phyloP scores from a whole-genome alignment of 805 yeast genomes.

The Kazachstania kunashirensis region DNA sequence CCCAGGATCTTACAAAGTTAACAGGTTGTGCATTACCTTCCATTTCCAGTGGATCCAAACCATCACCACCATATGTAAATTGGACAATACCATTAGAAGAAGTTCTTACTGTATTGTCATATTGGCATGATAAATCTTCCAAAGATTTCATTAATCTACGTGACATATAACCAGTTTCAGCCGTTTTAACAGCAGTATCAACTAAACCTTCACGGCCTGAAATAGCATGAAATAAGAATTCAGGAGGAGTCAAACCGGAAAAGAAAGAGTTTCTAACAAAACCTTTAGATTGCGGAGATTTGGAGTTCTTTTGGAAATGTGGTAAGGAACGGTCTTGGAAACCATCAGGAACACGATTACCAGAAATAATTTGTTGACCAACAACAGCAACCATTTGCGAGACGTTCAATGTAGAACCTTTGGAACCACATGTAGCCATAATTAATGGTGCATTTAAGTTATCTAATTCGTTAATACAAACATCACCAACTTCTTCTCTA shows the following conservation, averaged over 20 bases:
- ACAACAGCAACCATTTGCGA: constrained; percentile 99
- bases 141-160: constrained; percentile 95
- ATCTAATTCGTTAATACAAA: constrained; percentile 86
- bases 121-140: constrained; percentile 88
- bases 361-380: constrained; percentile 97
- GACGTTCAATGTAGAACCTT: constrained; percentile 94
- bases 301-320: constrained; percentile 90
- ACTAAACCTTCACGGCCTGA: constrained; percentile 99
- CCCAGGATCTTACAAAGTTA: constrained; percentile 90
- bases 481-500: constrained; percentile 98
- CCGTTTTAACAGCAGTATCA: constrained; percentile 98
- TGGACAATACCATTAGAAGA: constrained; percentile 95
- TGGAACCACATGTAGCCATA: constrained; percentile 99
- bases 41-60: constrained; percentile 96
- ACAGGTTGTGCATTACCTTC: constrained; percentile 98
- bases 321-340: constrained; percentile 98
- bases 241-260: constrained; percentile 92
- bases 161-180: constrained; percentile 98
- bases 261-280: constrained; percentile 93
- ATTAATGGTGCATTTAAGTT: constrained; percentile 89
- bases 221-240: constrained; percentile 94
- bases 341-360: constrained; percentile 99
- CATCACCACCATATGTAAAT: constrained; percentile 97
- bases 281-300: constrained; percentile 96
- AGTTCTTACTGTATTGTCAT: constrained; percentile 90